Evolutionary conservation across 805 yeast species (phyloP).

Genomic region (Priceomyces fermenticarens): DNA sequence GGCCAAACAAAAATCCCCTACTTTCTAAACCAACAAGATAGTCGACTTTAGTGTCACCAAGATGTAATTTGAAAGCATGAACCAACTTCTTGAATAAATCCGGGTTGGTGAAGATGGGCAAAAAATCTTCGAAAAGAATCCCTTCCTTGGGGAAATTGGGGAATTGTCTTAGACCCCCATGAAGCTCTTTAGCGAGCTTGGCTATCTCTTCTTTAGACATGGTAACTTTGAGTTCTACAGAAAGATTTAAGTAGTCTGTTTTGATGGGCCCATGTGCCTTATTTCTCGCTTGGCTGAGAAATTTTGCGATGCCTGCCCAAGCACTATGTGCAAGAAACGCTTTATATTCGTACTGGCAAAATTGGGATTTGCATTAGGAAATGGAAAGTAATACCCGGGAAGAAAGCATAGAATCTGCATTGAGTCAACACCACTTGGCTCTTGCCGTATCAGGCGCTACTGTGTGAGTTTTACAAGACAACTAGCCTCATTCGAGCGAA

Average conservation of each 20-base stretch:
- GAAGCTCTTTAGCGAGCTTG: slow-evolving; percentile 36
- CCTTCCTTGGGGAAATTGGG: slow-evolving; percentile 96
- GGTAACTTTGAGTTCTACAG: not conserved
- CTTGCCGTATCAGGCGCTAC: too few species aligned
- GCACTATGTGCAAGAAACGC: too few species aligned
- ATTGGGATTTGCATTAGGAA: too few species aligned
- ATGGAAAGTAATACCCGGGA: too few species aligned
- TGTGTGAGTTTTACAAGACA: too few species aligned
- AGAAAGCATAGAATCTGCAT: too few species aligned
- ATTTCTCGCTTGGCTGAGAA: too few species aligned
- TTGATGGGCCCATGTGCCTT: too few species aligned
- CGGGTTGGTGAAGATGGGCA: slow-evolving; percentile 89
- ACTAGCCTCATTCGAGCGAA: too few species aligned
- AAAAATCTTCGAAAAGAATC: slow-evolving; percentile 89
- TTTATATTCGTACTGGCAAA: too few species aligned
- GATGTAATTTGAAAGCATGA: slow-evolving; percentile 73
- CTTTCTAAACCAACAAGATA: slow-evolving; percentile 93
- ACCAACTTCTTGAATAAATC: slow-evolving; percentile 75
- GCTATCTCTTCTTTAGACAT: slow-evolving; percentile 17
- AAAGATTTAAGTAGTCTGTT: not conserved
- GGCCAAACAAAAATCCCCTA: slow-evolving; percentile 96
- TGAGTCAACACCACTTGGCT: too few species aligned
- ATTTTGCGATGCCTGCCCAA: too few species aligned
- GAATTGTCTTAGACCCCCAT: slow-evolving; percentile 54
- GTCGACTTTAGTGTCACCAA: slow-evolving; percentile 69